phyloP scores from a whole-genome alignment of 2,329 filamentous ascomycete species.

The Penicillium sp. region DNA sequence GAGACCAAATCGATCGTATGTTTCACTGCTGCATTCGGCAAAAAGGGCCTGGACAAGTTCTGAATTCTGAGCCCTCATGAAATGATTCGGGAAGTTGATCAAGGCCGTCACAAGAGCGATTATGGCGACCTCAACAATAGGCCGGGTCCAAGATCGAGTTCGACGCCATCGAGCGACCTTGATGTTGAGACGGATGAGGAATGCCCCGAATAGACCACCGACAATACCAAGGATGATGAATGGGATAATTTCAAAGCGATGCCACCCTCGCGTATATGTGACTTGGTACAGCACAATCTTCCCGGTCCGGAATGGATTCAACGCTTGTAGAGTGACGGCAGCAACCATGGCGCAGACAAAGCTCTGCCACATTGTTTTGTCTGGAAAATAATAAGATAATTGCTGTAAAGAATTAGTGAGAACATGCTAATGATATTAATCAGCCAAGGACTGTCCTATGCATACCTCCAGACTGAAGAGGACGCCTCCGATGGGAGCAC shows the following conservation, averaged over 20 bases:
- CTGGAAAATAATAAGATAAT: constrained; percentile 95
- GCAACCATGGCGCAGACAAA: constrained; percentile 99
- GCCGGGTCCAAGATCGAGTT: constrained; percentile 67
- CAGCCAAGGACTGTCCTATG: constrained; percentile 29
- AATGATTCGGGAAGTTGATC: constrained; percentile 93
- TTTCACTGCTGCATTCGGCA: constrained; percentile 79
- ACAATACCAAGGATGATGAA: constrained; percentile 84
- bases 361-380: constrained; percentile 99
- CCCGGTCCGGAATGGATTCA: constrained; percentile 92
- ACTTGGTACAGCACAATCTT: constrained; percentile 97
- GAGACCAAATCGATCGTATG: constrained; percentile 84
- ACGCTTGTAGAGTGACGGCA: constrained; percentile 85
- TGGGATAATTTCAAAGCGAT: constrained; percentile 88
- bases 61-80: constrained; percentile 90
- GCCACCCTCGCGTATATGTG: constrained; percentile 88
- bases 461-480: constrained; percentile 89
- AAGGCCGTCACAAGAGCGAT: constrained; percentile 81
- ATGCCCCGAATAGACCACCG: constrained; percentile 89
- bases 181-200: constrained; percentile 97
- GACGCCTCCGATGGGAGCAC: constrained; percentile 90
- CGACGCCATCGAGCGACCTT: constrained; percentile 78
- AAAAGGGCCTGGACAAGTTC: constrained; percentile 92
- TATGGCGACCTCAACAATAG: constrained; percentile 76
- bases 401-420: constrained; percentile 55
- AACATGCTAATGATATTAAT: neutral